Percentiles rank a stretch among this genome's conserved stretches.
phyloP scores from a whole-genome alignment of 116 monocot species.

The Cymodocea nodosa region DNA sequence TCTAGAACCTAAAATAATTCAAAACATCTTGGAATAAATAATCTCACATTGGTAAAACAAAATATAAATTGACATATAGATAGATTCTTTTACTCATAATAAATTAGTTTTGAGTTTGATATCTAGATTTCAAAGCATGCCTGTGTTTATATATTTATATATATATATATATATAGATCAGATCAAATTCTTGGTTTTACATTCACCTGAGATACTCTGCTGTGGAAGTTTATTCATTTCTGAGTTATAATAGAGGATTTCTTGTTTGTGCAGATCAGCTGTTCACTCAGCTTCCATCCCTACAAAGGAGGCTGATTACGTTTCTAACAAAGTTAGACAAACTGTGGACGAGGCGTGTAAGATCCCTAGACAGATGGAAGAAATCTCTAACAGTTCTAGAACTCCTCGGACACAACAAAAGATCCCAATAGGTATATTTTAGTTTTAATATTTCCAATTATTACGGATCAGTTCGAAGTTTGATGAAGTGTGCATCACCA shows the following conservation, averaged over 20 bases:
- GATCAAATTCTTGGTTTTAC: not conserved
- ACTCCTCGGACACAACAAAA: conserved; percentile 30
- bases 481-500: no score
- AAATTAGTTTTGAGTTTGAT: not conserved
- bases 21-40: no score
- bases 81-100: not conserved
- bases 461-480: no score
- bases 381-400: conserved; percentile 15
- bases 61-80: no score
- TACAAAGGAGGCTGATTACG: conserved; percentile 24
- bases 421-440: conserved; percentile 29
- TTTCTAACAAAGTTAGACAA: conserved; percentile 18
- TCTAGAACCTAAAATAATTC: no score
- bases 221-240: not conserved
- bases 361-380: conserved; percentile 21
- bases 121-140: no score
- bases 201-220: not conserved
- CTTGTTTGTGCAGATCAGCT: conserved; percentile 35
- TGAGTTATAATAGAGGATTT: not conserved
- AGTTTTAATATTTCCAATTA: not conserved
- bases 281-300: conserved; percentile 56
- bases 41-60: no score
- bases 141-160: no score
- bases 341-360: conserved; percentile 23
- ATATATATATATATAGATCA: no score